Base-by-base conservation (phyloP, 169 alveolate genomes). In the Plasmodium knowlesi region DNA sequence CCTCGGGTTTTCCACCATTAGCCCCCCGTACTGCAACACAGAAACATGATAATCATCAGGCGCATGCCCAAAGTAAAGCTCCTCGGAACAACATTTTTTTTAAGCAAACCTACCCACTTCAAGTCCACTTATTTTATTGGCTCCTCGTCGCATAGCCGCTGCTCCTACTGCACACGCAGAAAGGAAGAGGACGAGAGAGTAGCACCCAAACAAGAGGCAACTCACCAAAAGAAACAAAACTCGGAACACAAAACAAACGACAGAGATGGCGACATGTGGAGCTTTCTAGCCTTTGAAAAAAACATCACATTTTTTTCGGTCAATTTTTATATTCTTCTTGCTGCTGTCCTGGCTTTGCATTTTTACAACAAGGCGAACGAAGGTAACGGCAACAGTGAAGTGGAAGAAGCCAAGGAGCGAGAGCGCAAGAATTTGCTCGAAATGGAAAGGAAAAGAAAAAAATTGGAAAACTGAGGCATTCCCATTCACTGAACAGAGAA, bases 271-370 rank as follows among this genome's bases (percentile, higher is more conserved):
- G 41, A 70, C 14, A 3, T 46, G 16, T 90, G 91, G 94, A 80
- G 37, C 72, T 37, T 90, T 6, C 32, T 90, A 80, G 34, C 82
- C 37, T 90, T 90, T 79, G 94, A 90, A 22, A 90, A 71, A 79
- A 90, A 90, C 32, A 90, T 90, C 22, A 41, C 94, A 3, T 90
- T 90, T 57, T 90, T 53, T 53, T 90, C 94, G 6, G 78, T 81
- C 12, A 90, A 88, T 81, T 90, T 90, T 81, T 90, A 90, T 73
- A 46, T 90, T 43, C 81, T 90, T 37, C 73, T 90, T 70, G 28
- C 53, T 19, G 91, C 91, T 32, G 81, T 71, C 19, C n/a, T 90
- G 46, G 83, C 94, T 2, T 81, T 90, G 54, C 94, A 90, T 30
- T 74, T 90, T 81, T 90, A 90, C 74, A 90, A 90, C 61, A 90